Evolutionary conservation across 2,329 filamentous ascomycete genomes (phyloP), one percentile per base, ranked within the genome.

Genomic region (Triangularia verruculosa): DNA sequence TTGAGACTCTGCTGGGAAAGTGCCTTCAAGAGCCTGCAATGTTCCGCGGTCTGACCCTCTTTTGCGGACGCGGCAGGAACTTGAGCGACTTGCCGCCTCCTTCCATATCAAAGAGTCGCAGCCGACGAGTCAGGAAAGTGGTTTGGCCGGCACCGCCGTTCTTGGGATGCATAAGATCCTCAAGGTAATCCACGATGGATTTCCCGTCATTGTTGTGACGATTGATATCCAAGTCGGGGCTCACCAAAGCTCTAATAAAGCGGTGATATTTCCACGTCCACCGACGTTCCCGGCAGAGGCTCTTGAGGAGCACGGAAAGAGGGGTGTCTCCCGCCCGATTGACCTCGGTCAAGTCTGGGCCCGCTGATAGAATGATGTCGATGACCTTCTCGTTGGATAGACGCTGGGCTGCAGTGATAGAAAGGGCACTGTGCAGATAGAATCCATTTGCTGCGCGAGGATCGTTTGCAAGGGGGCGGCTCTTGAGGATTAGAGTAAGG

Each of bases 221-320:
- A 52, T 65, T 65, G 39, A 65, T 60, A 17, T 67, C 63, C 13
- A 67, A 59, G 11, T 30, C 58, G 5, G 63, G 63, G n/a, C 61
- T 61, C 4, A n/a, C 22, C 13, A 67, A 52, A 15, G 59, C 53
- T 27, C 61, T 62, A 55, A 67, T 64, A 47, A 63, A 67, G 27
- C 63, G 63, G 54, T 65, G 65, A 32, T 65, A 65, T 25, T 63
- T 61, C 65, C 65, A 65, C 3, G 61, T 61, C 24, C 56, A 62
- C 4, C 13, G 22, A 8, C 61, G 54, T 20, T 65, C 39, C 2
- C 32, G 39, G 56, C 61, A 65, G 13, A 67, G 39, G 12, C 51
- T 54, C 27, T 55, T 62, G 4, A 67, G 59, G 51, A 67, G 32
- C 13, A 65, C 63, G 11, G 65, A 63, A 47, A 67, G 17, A 6